Evolutionary conservation across 495 filamentous ascomycete species (phyloP), one percentile per base, ranked within the genome.

Genomic region (Platismatia glauca): DNA sequence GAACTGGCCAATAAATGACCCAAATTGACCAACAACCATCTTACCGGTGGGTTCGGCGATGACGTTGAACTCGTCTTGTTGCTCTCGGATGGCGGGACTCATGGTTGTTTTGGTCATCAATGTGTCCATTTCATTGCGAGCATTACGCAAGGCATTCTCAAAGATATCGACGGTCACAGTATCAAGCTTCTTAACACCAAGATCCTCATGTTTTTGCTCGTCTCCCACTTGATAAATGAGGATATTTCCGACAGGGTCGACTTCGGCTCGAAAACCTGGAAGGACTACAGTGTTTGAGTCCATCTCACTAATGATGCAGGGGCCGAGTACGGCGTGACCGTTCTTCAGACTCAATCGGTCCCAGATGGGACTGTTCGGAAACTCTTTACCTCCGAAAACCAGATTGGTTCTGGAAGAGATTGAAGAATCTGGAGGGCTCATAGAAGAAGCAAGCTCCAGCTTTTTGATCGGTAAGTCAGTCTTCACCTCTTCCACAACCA

Each of bases 61-160:
- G 35, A 81, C 77, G 46, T 80, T 80, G 68, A 79, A 80, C 37
- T 81, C 78, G 34, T 81, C 79, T 57, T 81, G 79, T 43, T 81
- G 77, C 57, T 81, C 79, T 37, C 78, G 73, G 44, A 80, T 79
- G 0, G 78, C 78, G 2, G 79, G 78, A 1, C 76, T 79, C 77
- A 81, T 81, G 27, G 77, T 77, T 62, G 76, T 79, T 15, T 77
- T 72, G 1, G 80, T 71, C 77, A 81, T 79, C 60, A 81, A 67
- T 15, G 73, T 76, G 57, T 80, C 79, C 79, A 81, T 81, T 58
- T 81, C 78, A 29, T 71, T 65, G 27, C 79, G 73, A 35, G 79
- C 80, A 3, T 77, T 79, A 3, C 70, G 74, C 7, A 81, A 72
- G 5, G 78, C 72, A 7, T 75, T 72, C 1, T 75, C 78, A 0